These are phyloP conservation scores for Colletotrichum coccodes DNA, from an alignment of 2,329 filamentous ascomycete species.

Conservation along the genomic window DNA sequence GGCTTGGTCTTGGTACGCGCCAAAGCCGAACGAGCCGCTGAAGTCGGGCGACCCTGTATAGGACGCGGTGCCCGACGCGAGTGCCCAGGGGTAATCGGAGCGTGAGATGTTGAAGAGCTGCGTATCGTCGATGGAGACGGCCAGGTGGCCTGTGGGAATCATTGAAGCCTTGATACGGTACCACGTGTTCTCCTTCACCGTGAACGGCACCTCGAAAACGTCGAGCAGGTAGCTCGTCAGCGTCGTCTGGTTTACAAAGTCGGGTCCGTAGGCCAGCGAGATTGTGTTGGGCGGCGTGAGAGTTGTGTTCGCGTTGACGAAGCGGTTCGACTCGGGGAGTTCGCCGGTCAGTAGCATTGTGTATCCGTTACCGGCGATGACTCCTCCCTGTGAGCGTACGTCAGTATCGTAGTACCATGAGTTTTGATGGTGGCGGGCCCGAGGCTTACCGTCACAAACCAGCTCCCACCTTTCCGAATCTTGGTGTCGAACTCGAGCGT, in stretches of 20 bases:
- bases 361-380: slow-evolving; percentile 21
- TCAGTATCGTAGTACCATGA: slow-evolving; percentile 19
- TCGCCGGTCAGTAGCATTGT: slow-evolving; percentile 26
- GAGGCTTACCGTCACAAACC: slow-evolving; percentile 46
- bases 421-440: not conserved
- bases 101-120: slow-evolving; percentile 33
- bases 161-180: slow-evolving; percentile 48
- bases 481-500: slow-evolving; percentile 48
- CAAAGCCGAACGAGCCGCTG: slow-evolving; percentile 50
- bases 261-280: slow-evolving; percentile 44
- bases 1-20: slow-evolving; percentile 50
- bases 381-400: not conserved
- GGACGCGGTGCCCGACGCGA: not conserved
- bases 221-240: slow-evolving; percentile 39
- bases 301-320: slow-evolving; percentile 44
- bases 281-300: slow-evolving; percentile 47
- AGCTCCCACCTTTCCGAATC: slow-evolving; percentile 48
- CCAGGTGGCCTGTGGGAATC: slow-evolving; percentile 37
- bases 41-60: slow-evolving; percentile 8
- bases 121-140: slow-evolving; percentile 41
- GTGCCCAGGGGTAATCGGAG: slow-evolving; percentile 26
- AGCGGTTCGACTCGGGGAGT: slow-evolving; percentile 6
- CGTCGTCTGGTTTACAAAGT: slow-evolving; percentile 48
- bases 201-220: slow-evolving; percentile 39
- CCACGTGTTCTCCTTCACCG: slow-evolving; percentile 47